Base-by-base conservation (phyloP, 2,329 filamentous ascomycete genomes). In the Stemphylium lycopersici region DNA sequence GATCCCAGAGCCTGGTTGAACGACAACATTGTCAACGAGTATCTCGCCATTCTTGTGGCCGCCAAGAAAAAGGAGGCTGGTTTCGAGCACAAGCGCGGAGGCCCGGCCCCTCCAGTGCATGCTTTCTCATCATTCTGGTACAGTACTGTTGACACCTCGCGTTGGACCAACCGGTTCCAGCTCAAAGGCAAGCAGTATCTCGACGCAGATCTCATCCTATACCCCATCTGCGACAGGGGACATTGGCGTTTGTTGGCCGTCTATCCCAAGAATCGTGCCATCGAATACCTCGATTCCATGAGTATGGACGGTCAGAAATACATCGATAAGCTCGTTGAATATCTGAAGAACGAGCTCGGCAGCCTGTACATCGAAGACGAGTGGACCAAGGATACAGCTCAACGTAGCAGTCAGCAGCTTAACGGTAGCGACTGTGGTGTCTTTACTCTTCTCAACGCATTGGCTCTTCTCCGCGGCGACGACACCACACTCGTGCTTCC, bases 361-460 rank as follows among this genome's bases (percentile, higher is more conserved):
- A 74, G 82, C 3, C 72, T 75, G 5, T 91, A 83, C 65, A 68
- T 80, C 2, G 76, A 77, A 12, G 74, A 76, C 1, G 86, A 90
- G 36, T 93, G 90, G 90, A 78, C 71, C 20, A 76, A 79, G 1
- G 75, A 83, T 6, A 69, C 75, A n/a, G 78, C 81, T 39, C 67
- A 71, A 49, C 71, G 74, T 13, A 84, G 83, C 32, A 81, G 59
- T 4, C 43, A 48, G 2, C 90, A 93, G 71, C 79, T 76, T 22
- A 93, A 93, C 66, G 82, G 82, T 1, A 85, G 83, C 67, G 90
- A 93, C 69, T 93, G 90, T 62, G 90, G 90, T n/a, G 84, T 91
- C 3, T 90, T 91, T 69, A 84, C 87, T 12, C 85, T 90, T 61
- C 84, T 89, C 15, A 93, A 93, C 66, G 87, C 84, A 13, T 82